These are phyloP conservation scores for Ramalina intermedia DNA, from an alignment of 495 filamentous ascomycete genomes.

Conservation along the genomic window DNA sequence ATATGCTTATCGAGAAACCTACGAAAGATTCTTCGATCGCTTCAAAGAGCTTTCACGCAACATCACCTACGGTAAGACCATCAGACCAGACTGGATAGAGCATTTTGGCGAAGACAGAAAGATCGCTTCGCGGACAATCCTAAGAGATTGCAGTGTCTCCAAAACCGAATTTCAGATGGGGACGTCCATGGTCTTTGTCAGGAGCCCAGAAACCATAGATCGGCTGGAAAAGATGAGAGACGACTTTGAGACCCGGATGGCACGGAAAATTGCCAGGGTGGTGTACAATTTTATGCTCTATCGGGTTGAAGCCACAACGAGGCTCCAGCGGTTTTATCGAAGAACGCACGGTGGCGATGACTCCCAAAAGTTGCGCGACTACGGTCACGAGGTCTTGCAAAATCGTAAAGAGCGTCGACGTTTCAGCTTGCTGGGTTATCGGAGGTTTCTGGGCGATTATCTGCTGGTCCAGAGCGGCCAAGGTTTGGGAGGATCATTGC, in stretches of 20 bases:
- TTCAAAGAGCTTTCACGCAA: constrained; percentile 93
- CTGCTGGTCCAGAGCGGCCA: constrained; percentile 67
- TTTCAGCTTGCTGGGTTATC: constrained; percentile 77
- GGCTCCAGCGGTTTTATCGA: constrained; percentile 92
- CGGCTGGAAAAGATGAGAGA: constrained; percentile 96
- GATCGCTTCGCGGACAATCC: constrained; percentile 77
- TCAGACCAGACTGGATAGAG: constrained; percentile 28
- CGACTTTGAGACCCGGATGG: constrained; percentile 98
- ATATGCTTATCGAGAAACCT: constrained; percentile 94
- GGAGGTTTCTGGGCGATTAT: constrained; percentile 92
- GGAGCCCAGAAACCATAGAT: constrained; percentile 93
- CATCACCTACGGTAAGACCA: constrained; percentile 19
- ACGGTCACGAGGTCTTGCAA: constrained; percentile 73
- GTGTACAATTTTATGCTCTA: constrained; percentile 95
- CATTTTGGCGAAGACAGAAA: constrained; percentile 67
- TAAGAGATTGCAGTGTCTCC: constrained; percentile 92
- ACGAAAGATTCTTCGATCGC: constrained; percentile 95
- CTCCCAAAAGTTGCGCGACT: constrained; percentile 72
- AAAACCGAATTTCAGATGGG: constrained; percentile 94
- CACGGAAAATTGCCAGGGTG: constrained; percentile 87
- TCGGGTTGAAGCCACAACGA: constrained; percentile 76
- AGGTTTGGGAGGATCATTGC: constrained; percentile 71
- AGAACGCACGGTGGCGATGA: constrained; percentile 79
- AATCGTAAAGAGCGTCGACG: constrained; percentile 81
- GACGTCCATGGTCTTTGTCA: constrained; percentile 94